Base-by-base conservation (phyloP, 192 early-diverging fungal genomes). In the Coemansia sp. region DNA sequence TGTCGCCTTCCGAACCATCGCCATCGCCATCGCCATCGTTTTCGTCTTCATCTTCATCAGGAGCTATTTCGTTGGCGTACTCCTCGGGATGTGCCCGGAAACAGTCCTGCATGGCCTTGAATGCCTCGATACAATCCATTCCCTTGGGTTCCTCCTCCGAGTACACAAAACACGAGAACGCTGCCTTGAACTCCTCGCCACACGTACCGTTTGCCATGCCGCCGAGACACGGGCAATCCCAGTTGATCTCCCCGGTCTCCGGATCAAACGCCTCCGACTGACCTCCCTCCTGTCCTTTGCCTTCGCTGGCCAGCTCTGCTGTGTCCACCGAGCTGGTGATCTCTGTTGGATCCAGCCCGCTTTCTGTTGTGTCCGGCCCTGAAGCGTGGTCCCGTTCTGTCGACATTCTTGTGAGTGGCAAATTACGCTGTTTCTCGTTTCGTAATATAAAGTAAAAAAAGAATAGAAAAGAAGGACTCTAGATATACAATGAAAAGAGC, bases 101-200 rank as follows among this genome's bases (percentile, higher is more conserved):
- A 63, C 96, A 98, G 43, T 91, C 86, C 73, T 98, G 96, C 97
- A 99, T 99, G 14, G 82, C 89, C 70, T 91, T 86, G 75, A 99
- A 99, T 65, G 88, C 87, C 20, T 94, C 93, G 38, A 99, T 84
- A 67, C 97, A 99, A 79, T 99, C 96, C 32, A 92, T 87, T n/a
- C 97, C 97, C 80, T 99, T 96, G 39, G 96, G 97, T 58, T 98
- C 96, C 44, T 89, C 90, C 42, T 86, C 90, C 3, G 93, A 95
- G 70, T 92, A 94, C 25, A 97, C 93, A 88, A 97, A 99, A 76
- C 97, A 99, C 8, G 94, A 94, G 67, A 99, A 99, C 14, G 96
- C 95, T 7, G 86, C 90, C 74, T 97, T 97, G 86, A 99, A 99
- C 65, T 89, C 79, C 66, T 98, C 96, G 22, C 95, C 97, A 76